A percentile compares a stretch with the other conserved stretches of the same genome.
Conservation (phyloP, 2,329 filamentous ascomycete species). For the Hymenoscyphus repandus region DNA sequence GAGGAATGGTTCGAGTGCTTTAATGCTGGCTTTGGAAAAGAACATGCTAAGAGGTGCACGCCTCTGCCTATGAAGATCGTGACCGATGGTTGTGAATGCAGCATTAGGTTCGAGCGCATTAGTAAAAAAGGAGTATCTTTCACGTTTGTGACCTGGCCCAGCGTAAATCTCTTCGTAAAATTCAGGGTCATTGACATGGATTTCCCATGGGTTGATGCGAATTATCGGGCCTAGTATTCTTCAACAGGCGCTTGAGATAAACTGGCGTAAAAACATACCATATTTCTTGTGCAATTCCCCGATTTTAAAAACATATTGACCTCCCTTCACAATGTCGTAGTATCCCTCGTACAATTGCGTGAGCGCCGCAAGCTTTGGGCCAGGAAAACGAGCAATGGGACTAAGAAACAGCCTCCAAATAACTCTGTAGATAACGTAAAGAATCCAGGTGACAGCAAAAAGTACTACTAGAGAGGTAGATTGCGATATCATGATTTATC, state of each 20-base stretch:
- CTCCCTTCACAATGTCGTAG: conserved; percentile 16
- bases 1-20: not conserved
- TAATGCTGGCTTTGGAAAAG: not conserved
- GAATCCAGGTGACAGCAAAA: too few species aligned
- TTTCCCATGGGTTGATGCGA: conserved; percentile 25
- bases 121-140: conserved; percentile 10
- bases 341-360: conserved; percentile 25
- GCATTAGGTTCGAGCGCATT: conserved; percentile 5
- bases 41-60: not conserved
- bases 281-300: conserved; percentile 24
- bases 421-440: not conserved
- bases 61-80: conserved; percentile 15
- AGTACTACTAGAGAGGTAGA: too few species aligned
- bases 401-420: conserved; percentile 28
- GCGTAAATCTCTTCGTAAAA: conserved; percentile 16
- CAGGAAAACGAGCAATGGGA: conserved; percentile 28
- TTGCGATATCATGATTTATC: too few species aligned
- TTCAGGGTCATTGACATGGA: conserved; percentile 27
- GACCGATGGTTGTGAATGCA: conserved; percentile 12
- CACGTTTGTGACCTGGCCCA: conserved; percentile 8
- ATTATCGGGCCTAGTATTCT: conserved; percentile 22
- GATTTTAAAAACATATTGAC: conserved; percentile 16
- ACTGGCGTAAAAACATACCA: conserved; percentile 10
- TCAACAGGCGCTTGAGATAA: not conserved
- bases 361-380: conserved; percentile 29